Base-by-base conservation (phyloP, 1,284 basidiomycete genomes). In the Mycena citricolor region DNA sequence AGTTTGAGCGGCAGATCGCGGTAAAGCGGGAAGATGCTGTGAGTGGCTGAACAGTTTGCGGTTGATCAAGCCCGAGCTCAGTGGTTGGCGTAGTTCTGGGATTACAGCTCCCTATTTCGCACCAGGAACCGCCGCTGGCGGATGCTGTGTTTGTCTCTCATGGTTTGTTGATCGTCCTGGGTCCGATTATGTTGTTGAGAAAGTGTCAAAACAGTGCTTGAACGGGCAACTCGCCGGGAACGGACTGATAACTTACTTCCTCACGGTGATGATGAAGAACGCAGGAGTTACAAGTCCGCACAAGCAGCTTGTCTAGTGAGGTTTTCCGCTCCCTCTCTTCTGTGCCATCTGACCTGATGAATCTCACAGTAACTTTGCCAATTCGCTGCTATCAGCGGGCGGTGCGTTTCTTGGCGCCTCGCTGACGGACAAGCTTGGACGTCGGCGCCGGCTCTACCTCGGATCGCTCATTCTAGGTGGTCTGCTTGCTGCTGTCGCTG, bases 211-310 rank as follows among this genome's bases (percentile, higher is more conserved):
- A 20, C 17, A 57, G 55, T 56, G 52, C 49, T 32, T 56, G 35
- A 61, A 61, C 41, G 60, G 60, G 21, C 60, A 61, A 36, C 47
- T 61, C 6, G 60, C 60, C 7, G 60, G 60, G 6, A 61, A 61
- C 38, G 60, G 60, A 13, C 41, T 61, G 24, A 58, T 61, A 42
- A 61, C 59, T 17, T 61, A 61, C 40, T 61, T 56, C 41, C 42
- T 61, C 0, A 52, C 60, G 16, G 55, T 59, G 20, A 52, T 61
- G 49, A 42, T 61, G 30, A 26, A 49, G 35, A 61, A 61, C 32
- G 60, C 60, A 19, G 60, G 60, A 5, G 57, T 61, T 0, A 58
- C 54, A 5, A 51, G 46, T 4, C 22, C 42, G 12, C 57, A 61
- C 20, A 52, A 41, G n/a, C 58, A 60, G 24, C 60, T 59, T 25